Evolutionary conservation across 2,329 filamentous ascomycete species (phyloP), one percentile per base, ranked within the genome.

Genomic region (Aureobasidium namibiae): DNA sequence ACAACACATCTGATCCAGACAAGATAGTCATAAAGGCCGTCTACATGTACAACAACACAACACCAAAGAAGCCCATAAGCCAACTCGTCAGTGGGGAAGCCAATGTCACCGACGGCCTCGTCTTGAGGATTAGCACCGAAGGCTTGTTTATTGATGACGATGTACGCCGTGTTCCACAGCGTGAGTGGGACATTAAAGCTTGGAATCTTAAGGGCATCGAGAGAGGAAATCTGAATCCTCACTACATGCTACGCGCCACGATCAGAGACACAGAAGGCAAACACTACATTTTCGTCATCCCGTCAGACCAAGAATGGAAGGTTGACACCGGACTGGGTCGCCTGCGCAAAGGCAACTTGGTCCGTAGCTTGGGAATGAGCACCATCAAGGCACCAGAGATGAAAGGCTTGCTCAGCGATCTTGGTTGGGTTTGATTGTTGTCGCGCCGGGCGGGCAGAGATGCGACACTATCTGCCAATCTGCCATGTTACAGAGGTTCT

Each of bases 71-170:
- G n/a, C 92, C 94, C 0, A 85, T 89, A n/a, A 91, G 90, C 16
- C 89, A 96, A 72, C 82, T 99, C 59, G 81, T 96, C 36, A 90
- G 90, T 0, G 90, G 89, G n/a, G 77, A 89, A 52, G 89, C 88
- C 18, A 81, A 87, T 48, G 90, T 97, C 33, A 96, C 92, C 2
- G 92, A 99, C 69, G 94, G 94, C 0, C 80, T 99, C 46, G 89
- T 97, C 62, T 80, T 99, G 62, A 88, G 89, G 54, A 94, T 97
- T 68, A 92, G 90, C 11, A 95, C 90, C 1, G 92, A 96, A 72
- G 94, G 94, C 18, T 81, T 97, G 57, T 97, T 97, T 75, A 94
- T 99, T 69, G 94, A 99, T 71, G 94, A 99, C 72, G 94, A 97
- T 72, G 83, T 96, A 56, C 86, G 92, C 45, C 85, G 86, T 62